Evolutionary conservation across 176 grass and related monocot genomes (phyloP).

Genomic region (Canna indica): DNA sequence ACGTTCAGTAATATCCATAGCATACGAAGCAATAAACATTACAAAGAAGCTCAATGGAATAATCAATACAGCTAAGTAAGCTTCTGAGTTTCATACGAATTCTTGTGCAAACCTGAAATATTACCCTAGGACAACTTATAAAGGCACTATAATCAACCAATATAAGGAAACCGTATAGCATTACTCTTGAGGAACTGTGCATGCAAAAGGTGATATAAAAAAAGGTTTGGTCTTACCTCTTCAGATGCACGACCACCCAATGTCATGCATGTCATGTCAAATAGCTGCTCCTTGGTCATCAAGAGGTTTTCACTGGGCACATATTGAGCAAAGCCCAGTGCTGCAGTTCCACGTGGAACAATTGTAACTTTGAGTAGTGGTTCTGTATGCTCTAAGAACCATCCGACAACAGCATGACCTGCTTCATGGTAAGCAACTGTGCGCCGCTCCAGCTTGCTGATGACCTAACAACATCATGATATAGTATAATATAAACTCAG

Average conservation of each 20-base stretch:
- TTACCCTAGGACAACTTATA: too few species aligned
- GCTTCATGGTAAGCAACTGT: constrained; percentile 79
- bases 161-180: too few species aligned
- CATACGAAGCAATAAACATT: not conserved
- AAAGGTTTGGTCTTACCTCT: constrained; percentile 35
- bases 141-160: too few species aligned
- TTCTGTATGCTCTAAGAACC: constrained; percentile 93
- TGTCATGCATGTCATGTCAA: constrained; percentile 94
- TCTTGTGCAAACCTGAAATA: too few species aligned
- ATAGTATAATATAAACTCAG: too few species aligned
- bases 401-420: constrained; percentile 79
- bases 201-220: not conserved
- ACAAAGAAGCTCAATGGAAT: not conserved
- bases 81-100: too few species aligned
- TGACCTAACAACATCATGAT: constrained; percentile 40
- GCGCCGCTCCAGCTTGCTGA: constrained; percentile 75
- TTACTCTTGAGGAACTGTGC: not conserved
- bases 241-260: constrained; percentile 82
- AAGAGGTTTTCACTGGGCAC: constrained; percentile 83
- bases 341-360: constrained; percentile 72
- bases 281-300: constrained; percentile 87
- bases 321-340: constrained; percentile 86
- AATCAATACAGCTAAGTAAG: too few species aligned
- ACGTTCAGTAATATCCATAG: not conserved
- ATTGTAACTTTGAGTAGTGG: constrained; percentile 92